A percentile compares a stretch with the other conserved stretches of the same genome.
phyloP scores from a whole-genome alignment of 78 protist species.

The Dictyostelium brefeldianum region DNA sequence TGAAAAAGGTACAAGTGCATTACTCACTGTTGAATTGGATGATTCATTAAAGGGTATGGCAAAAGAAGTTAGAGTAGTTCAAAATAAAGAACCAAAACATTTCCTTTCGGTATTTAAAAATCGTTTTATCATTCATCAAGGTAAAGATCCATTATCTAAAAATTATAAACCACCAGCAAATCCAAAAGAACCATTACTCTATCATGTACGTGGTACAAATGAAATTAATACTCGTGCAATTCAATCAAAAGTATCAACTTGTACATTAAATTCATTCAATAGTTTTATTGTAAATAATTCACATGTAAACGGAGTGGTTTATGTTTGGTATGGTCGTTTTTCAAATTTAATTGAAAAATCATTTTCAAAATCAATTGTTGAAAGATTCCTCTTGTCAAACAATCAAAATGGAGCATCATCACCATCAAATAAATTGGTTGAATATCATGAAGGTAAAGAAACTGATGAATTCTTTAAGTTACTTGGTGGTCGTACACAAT shows the following conservation, averaged over 20 bases:
- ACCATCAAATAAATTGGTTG: slow-evolving; percentile 5
- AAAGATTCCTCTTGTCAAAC: not conserved
- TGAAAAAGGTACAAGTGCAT: slow-evolving; percentile 83
- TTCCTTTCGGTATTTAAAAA: slow-evolving; percentile 77
- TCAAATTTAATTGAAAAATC: slow-evolving; percentile 27
- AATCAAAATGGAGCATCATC: not conserved
- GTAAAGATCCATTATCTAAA: slow-evolving; percentile 68
- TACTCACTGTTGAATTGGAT: slow-evolving; percentile 85
- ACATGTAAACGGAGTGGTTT: not conserved
- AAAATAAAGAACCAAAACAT: slow-evolving; percentile 86
- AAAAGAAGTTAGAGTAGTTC: slow-evolving; percentile 86
- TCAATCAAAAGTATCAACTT: slow-evolving; percentile 43
- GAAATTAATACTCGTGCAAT: slow-evolving; percentile 61
- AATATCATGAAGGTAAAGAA: slow-evolving; percentile 65
- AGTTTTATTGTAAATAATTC: slow-evolving; percentile 12
- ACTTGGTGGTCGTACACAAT: slow-evolving; percentile 23
- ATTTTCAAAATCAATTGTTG: slow-evolving; percentile 52
- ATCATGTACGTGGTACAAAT: slow-evolving; percentile 76
- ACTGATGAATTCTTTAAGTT: slow-evolving; percentile 55
- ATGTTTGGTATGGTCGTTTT: slow-evolving; percentile 72
- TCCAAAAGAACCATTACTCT: slow-evolving; percentile 30
- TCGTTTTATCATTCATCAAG: slow-evolving; percentile 63
- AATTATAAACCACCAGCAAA: slow-evolving; percentile 52
- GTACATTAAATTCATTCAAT: slow-evolving; percentile 36
- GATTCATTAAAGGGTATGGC: slow-evolving; percentile 87